phyloP scores from a whole-genome alignment of 352 stramenopile genomes.

The Phytophthora fragariaefolia region DNA sequence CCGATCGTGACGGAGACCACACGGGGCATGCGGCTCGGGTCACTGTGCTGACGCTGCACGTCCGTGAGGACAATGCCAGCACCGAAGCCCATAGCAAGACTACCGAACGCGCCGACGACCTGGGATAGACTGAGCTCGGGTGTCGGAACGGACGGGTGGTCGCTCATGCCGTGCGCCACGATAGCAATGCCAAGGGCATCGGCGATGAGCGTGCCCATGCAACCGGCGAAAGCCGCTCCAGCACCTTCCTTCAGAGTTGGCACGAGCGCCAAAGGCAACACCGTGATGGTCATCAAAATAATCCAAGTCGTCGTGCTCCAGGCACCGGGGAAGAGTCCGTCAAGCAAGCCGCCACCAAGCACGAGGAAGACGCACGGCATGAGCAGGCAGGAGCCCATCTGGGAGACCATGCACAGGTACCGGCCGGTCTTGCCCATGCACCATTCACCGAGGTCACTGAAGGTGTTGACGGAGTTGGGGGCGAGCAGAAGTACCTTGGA shows the following conservation, averaged over 20 bases:
- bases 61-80: conserved; percentile 67
- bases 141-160: conserved; percentile 49
- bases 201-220: conserved; percentile 52
- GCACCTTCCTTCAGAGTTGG: conserved; percentile 72
- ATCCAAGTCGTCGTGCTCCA: conserved; percentile 65
- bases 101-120: conserved; percentile 62
- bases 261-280: conserved; percentile 57
- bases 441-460: conserved; percentile 58
- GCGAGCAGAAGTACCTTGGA: conserved; percentile 67
- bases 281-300: conserved; percentile 62
- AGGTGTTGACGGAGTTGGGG: conserved; percentile 63
- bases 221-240: conserved; percentile 58
- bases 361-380: conserved; percentile 72
- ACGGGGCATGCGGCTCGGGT: conserved; percentile 36
- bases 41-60: conserved; percentile 58
- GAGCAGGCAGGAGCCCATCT: conserved; percentile 63
- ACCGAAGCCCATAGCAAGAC: conserved; percentile 68
- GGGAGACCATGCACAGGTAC: conserved; percentile 56
- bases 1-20: conserved; percentile 55
- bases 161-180: conserved; percentile 32
- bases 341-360: conserved; percentile 62
- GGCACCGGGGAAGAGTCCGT: conserved; percentile 56
- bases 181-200: conserved; percentile 33
- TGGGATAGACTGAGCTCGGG: conserved; percentile 59
- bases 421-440: conserved; percentile 50